Base-by-base conservation (phyloP, 352 stramenopile genomes). In the Pythium myriotylum region DNA sequence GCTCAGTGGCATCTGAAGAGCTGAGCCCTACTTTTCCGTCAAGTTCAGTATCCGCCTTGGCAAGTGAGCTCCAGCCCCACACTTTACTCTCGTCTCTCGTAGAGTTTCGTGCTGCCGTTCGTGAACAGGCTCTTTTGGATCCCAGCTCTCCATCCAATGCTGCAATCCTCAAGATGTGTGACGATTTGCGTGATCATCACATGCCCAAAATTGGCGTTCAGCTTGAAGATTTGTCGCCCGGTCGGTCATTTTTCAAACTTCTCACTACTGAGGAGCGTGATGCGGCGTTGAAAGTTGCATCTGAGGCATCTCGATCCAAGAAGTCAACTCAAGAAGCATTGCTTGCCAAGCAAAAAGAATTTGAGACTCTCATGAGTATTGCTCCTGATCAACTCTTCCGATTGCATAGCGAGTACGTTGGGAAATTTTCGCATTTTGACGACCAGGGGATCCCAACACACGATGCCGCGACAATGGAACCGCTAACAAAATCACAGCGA, bases 301-400 rank as follows among this genome's bases (percentile, higher is more conserved):
- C 37, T n/a, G 41, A 74, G 10, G 55, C 60, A 27, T 40, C 33
- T 43, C 59, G n/a, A 51, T 53, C 39, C 41, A 57, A 56, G 58
- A 24, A 29, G 13, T 29, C 7, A 19, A 54, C 26, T 1, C 51
- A 67, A 16, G 17, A 29, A 12, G 46, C 20, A 37, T 26, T 41
- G n/a, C 72, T 12, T 12, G 60, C 61, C 9, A 87, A 91, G 60
- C 76, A 89, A 43, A 66, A 68, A n/a, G 78, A 73, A 58, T 86
- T 85, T 33, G 75, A 91, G 39, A 62, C 59, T 19, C 45, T 89
- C 13, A 89, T 94, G 85, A 72, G 87, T 54, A 84, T 94, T 42
- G 19, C 63, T n/a, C 85, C 82, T 0, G 33, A 27, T 0, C 68
- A 86, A 19, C 79, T 89, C 5, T 91, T 94, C 54, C 67, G 58